A percentile compares a stretch with the other conserved stretches of the same genome.
phyloP scores from a whole-genome alignment of 1,284 basidiomycete species.

The Ustilago sp. region DNA sequence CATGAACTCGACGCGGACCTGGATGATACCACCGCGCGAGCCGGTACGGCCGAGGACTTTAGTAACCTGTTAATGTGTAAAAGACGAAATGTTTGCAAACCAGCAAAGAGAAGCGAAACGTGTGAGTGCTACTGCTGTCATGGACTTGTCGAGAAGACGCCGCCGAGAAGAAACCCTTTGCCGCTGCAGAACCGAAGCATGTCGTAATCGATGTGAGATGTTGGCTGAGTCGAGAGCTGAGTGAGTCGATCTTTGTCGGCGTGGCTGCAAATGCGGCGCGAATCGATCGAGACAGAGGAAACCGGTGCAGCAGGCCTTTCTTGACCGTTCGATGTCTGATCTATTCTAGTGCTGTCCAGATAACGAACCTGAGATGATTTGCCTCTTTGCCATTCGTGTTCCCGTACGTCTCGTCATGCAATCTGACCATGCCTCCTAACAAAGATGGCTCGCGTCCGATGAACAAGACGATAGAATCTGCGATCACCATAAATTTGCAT shows the following conservation, averaged over 20 bases:
- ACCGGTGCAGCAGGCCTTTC: too few species aligned
- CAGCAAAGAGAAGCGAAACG: not conserved
- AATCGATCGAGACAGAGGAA: too few species aligned
- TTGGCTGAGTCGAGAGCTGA: not conserved
- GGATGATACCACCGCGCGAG: conserved; percentile 98
- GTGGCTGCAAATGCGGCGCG: not conserved
- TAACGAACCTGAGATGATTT: too few species aligned
- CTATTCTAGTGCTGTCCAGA: too few species aligned
- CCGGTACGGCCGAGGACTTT: conserved; percentile 98
- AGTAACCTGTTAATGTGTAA: conserved; percentile 59
- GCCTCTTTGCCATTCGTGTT: too few species aligned
- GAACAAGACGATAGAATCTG: too few species aligned
- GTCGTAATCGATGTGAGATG: not conserved
- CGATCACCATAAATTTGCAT: too few species aligned
- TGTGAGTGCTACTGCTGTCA: conserved; percentile 24
- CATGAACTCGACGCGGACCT: conserved; percentile 99
- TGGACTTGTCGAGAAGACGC: not conserved
- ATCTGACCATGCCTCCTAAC: too few species aligned
- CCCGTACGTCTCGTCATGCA: too few species aligned
- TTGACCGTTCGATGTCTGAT: too few species aligned
- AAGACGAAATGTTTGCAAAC: not conserved
- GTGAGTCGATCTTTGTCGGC: not conserved
- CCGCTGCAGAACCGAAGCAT: conserved; percentile 8
- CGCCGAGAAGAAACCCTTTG: not conserved
- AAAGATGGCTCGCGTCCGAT: too few species aligned